Conservation (phyloP, 371 early-diverging fungal genomes). For the Apophysomyces sp. region DNA sequence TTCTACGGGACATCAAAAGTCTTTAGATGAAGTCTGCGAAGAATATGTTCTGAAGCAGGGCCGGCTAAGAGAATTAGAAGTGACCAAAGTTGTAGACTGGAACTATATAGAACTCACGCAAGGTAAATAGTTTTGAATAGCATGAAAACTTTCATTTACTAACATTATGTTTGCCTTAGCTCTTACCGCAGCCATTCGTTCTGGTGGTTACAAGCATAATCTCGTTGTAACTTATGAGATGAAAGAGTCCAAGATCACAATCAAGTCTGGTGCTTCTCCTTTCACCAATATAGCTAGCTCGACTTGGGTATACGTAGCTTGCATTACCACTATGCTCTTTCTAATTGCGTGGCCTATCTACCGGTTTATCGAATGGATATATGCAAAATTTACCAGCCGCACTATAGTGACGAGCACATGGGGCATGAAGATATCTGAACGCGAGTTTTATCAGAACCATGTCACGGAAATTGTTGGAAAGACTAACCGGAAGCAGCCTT, state of each 20-base stretch:
- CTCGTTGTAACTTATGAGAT: slow-evolving; percentile 33
- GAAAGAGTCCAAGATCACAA: slow-evolving; percentile 31
- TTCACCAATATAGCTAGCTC: slow-evolving; percentile 26
- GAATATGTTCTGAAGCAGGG: slow-evolving; percentile 34
- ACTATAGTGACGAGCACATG: slow-evolving; percentile 36
- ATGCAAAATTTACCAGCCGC: slow-evolving; percentile 27
- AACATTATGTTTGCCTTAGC: slow-evolving; percentile 11
- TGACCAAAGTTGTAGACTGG: slow-evolving; percentile 43
- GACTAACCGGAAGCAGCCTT: background rate
- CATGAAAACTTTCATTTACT: background rate
- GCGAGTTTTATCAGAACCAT: slow-evolving; percentile 35
- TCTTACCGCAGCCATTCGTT: slow-evolving; percentile 39
- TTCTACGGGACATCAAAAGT: slow-evolving; percentile 24
- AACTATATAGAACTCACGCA: slow-evolving; percentile 33
- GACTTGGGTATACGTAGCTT: slow-evolving; percentile 15
- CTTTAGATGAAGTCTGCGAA: slow-evolving; percentile 36
- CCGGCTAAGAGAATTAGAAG: slow-evolving; percentile 34
- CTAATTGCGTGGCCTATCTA: slow-evolving; percentile 34
- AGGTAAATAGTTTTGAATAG: slow-evolving; percentile 11
- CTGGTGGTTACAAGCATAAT: slow-evolving; percentile 30
- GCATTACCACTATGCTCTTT: slow-evolving; percentile 39
- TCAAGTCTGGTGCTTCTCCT: slow-evolving; percentile 23
- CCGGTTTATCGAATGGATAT: background rate
- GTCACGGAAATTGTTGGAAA: slow-evolving; percentile 23
- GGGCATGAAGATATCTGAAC: slow-evolving; percentile 36